Conservation (phyloP, 352 stramenopile genomes). For the Thalassiosira mediterranea region DNA sequence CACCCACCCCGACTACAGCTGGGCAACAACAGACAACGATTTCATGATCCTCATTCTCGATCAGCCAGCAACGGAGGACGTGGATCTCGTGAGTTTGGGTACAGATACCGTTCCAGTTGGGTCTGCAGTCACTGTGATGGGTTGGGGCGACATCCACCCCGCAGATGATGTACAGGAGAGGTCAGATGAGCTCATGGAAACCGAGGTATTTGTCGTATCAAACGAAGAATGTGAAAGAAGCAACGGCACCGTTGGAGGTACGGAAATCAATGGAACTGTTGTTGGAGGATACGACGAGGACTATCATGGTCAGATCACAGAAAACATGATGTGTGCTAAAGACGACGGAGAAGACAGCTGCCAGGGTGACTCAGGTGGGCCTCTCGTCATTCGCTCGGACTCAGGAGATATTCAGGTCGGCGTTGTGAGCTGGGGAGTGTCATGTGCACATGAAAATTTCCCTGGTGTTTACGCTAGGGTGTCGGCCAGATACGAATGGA, state of each 20-base stretch:
- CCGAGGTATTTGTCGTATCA: constrained; percentile 39
- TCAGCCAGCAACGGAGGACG: constrained; percentile 8
- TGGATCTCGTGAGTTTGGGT: constrained; percentile 28
- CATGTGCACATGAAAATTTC: constrained; percentile 47
- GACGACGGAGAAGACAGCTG: constrained; percentile 56
- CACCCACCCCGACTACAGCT: constrained; percentile 53
- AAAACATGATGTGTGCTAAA: constrained; percentile 59
- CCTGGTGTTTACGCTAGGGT: constrained; percentile 55
- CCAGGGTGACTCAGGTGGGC: constrained; percentile 61
- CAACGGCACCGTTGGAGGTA: constrained; percentile 3
- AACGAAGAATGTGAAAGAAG: constrained; percentile 42
- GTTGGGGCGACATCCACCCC: constrained; percentile 37
- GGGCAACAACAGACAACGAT: constrained; percentile 46
- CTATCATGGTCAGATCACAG: constrained; percentile 44
- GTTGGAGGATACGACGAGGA: constrained; percentile 12
- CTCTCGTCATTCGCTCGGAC: constrained; percentile 30
- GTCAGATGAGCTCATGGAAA: constrained; percentile 23
- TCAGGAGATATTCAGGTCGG: constrained; percentile 55
- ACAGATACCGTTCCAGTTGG: constrained; percentile 8
- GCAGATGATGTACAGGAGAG: background rate
- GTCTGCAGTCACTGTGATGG: constrained; percentile 34
- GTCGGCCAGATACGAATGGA: constrained; percentile 24
- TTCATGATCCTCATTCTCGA: constrained; percentile 66
- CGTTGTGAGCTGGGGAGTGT: constrained; percentile 63
- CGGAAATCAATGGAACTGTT: background rate